Percentiles rank a stretch among this genome's conserved stretches.
phyloP scores from a whole-genome alignment of 805 yeast species.

The Wickerhamomyces rabaulensis region DNA sequence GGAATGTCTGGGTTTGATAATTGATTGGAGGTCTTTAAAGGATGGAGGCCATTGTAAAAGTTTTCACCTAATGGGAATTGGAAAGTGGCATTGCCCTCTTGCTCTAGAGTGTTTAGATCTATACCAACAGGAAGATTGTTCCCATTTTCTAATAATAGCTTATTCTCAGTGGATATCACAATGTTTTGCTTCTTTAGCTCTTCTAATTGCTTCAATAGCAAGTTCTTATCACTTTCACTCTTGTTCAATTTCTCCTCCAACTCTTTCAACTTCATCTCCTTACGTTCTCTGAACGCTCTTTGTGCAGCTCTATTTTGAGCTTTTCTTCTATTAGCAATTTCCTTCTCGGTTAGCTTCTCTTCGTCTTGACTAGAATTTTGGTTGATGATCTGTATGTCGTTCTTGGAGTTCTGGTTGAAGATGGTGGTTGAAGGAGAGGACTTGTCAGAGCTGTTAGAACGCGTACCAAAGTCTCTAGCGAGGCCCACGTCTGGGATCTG shows the following conservation, averaged over 20 bases:
- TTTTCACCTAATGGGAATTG: constrained; percentile 25
- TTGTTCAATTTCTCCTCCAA: constrained; percentile 50
- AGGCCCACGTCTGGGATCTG: not conserved
- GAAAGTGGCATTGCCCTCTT: constrained; percentile 12
- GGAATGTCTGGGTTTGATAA: constrained; percentile 22
- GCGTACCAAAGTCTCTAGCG: not conserved
- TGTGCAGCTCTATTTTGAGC: constrained; percentile 99
- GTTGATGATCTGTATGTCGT: constrained; percentile 6
- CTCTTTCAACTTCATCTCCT: constrained; percentile 81
- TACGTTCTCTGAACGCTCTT: constrained; percentile 91
- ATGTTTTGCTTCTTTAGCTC: constrained; percentile 47
- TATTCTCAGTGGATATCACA: constrained; percentile 57
- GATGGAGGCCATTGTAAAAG: not conserved
- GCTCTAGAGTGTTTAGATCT: constrained; percentile 2
- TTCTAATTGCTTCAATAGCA: constrained; percentile 44
- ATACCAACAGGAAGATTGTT: not conserved
- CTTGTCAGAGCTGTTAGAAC: constrained; percentile 13
- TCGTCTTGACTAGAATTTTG: constrained; percentile 33
- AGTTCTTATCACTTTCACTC: constrained; percentile 50
- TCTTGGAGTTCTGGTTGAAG: constrained; percentile 6
- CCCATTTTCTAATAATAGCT: constrained; percentile 36
- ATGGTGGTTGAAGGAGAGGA: constrained; percentile 16
- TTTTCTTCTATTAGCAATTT: constrained; percentile 55
- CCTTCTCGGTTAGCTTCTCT: constrained; percentile 62
- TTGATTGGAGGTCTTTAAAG: constrained; percentile 8